These are phyloP conservation scores for Hypoxylon fragiforme DNA, from an alignment of 495 filamentous ascomycete species.

Conservation along the genomic window DNA sequence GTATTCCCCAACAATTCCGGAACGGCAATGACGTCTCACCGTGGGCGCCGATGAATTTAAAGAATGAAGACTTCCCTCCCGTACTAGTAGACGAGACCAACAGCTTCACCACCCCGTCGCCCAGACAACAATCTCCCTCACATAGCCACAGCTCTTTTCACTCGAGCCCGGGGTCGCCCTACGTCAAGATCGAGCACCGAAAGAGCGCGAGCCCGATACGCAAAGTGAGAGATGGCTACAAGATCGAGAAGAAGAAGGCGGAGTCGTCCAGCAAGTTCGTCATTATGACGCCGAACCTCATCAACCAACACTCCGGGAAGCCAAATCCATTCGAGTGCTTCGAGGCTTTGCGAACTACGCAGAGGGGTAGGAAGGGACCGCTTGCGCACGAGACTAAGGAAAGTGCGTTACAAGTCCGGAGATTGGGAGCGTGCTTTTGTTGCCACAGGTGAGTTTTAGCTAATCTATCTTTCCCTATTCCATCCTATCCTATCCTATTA, in stretches of 20 bases:
- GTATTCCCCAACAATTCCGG: slow-evolving; percentile 39
- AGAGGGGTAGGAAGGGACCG: slow-evolving; percentile 52
- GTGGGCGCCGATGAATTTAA: slow-evolving; percentile 45
- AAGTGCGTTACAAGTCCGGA: slow-evolving; percentile 50
- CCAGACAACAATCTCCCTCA: slow-evolving; percentile 36
- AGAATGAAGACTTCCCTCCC: slow-evolving; percentile 36
- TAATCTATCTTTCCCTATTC: slow-evolving; percentile 2
- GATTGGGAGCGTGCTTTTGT: slow-evolving; percentile 54
- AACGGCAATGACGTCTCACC: slow-evolving; percentile 39
- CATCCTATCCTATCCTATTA: slow-evolving; percentile 8
- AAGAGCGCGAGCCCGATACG: slow-evolving; percentile 39
- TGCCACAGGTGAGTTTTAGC: slow-evolving; percentile 43
- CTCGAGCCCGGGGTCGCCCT: slow-evolving; percentile 40
- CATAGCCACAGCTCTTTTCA: slow-evolving; percentile 33
- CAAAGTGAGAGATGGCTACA: slow-evolving; percentile 37
- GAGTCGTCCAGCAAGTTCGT: slow-evolving; percentile 47
- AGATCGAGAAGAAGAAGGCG: slow-evolving; percentile 44
- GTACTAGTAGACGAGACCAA: slow-evolving; percentile 44
- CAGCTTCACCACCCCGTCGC: slow-evolving; percentile 33
- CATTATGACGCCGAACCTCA: slow-evolving; percentile 51
- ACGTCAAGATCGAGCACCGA: slow-evolving; percentile 36
- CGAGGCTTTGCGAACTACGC: slow-evolving; percentile 47
- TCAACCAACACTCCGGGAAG: slow-evolving; percentile 46
- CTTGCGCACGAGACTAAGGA: slow-evolving; percentile 51
- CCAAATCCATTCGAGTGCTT: slow-evolving; percentile 53